Conservation (phyloP, 768 basidiomycete species). For the Leccinum subgranulosum region DNA sequence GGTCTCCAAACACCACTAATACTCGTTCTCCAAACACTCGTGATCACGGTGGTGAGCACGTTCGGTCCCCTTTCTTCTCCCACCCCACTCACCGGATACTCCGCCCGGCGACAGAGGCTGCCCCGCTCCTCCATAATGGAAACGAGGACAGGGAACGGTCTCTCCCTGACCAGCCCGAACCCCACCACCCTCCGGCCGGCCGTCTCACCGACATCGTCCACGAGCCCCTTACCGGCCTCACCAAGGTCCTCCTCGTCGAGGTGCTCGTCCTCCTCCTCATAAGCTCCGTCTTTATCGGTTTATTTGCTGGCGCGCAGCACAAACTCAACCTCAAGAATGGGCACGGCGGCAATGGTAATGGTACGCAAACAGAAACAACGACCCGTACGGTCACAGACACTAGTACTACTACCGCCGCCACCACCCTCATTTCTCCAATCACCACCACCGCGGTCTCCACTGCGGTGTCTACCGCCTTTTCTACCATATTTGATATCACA, state of each 20-base stretch:
- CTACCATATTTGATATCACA: slow-evolving; percentile 31
- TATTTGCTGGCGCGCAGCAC: slow-evolving; percentile 88
- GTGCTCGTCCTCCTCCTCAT: slow-evolving; percentile 77
- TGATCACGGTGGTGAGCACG: slow-evolving; percentile 56
- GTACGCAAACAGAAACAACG: slow-evolving; percentile 33
- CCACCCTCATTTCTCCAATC: slow-evolving; percentile 29
- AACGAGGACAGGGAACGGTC: slow-evolving; percentile 40
- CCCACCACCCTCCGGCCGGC: slow-evolving; percentile 30
- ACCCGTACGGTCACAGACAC: slow-evolving; percentile 33
- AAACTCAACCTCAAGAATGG: slow-evolving; percentile 56
- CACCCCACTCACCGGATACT: slow-evolving; percentile 2
- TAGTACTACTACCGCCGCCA: slow-evolving; percentile 29
- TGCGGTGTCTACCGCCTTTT: slow-evolving; percentile 28
- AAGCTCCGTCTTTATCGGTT: slow-evolving; percentile 84
- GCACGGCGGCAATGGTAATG: slow-evolving; percentile 30
- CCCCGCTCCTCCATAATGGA: slow-evolving; percentile 57
- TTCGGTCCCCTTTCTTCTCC: not conserved
- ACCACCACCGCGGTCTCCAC: slow-evolving; percentile 35
- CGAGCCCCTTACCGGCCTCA: slow-evolving; percentile 79
- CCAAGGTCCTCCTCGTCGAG: slow-evolving; percentile 76
- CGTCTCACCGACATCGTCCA: slow-evolving; percentile 54
- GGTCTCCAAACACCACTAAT: slow-evolving; percentile 36
- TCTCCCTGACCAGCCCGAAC: slow-evolving; percentile 33
- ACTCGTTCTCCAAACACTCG: slow-evolving; percentile 44
- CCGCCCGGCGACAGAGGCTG: slow-evolving; percentile 46